These are phyloP conservation scores for Lactifluus rugatus DNA, from an alignment of 768 basidiomycete species.

Conservation along the genomic window DNA sequence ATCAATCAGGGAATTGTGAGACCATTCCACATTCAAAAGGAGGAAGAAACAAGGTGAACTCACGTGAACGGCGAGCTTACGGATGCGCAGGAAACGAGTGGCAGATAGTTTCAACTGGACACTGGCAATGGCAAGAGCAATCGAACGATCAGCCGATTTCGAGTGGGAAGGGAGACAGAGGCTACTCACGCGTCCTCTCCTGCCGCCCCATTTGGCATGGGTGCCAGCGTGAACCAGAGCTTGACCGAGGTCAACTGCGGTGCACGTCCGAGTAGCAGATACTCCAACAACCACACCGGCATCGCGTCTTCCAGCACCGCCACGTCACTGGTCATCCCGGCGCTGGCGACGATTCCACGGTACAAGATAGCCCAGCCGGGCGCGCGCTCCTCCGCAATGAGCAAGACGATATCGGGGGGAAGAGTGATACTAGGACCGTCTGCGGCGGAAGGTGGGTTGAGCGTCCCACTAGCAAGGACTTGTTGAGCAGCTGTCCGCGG, in stretches of 20 bases:
- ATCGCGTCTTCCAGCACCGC: constrained; percentile 59
- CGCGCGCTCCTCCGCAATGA: constrained; percentile 74
- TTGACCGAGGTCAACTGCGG: constrained; percentile 50
- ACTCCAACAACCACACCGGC: constrained; percentile 87
- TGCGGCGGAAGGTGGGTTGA: constrained; percentile 55
- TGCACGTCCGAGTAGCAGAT: constrained; percentile 59
- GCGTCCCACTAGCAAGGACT: constrained; percentile 40
- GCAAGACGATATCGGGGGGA: constrained; percentile 49
- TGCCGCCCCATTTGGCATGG: constrained; percentile 53
- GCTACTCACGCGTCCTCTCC: constrained; percentile 55
- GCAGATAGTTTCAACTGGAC: constrained; percentile 83
- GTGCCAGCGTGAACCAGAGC: constrained; percentile 82
- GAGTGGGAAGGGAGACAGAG: background rate
- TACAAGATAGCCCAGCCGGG: constrained; percentile 73
- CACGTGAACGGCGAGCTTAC: constrained; percentile 79
- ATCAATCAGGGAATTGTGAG: constrained; percentile 11
- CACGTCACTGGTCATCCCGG: constrained; percentile 37
- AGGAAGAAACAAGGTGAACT: constrained; percentile 21
- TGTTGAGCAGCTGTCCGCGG: constrained; percentile 44
- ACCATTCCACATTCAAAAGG: background rate
- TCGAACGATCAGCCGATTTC: background rate
- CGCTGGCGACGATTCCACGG: constrained; percentile 53
- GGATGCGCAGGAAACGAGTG: constrained; percentile 71
- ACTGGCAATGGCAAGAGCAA: constrained; percentile 25
- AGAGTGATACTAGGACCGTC: constrained; percentile 65